Evolutionary conservation across 306 rosid genomes (phyloP).

Genomic region (Gillenia trifoliata): DNA sequence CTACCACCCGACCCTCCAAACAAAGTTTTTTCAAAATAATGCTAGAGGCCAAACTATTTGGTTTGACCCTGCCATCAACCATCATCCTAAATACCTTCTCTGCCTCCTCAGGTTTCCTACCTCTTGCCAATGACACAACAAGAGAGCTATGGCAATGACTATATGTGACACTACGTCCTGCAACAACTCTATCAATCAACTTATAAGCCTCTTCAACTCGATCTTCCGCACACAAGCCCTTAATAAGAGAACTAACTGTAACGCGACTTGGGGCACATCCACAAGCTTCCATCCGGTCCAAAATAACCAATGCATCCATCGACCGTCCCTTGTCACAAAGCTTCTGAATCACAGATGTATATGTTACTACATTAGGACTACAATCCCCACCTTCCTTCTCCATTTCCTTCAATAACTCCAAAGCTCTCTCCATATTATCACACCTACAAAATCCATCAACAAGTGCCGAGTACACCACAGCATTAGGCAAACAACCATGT

Average conservation of each 20-base stretch:
- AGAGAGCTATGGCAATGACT: constrained; percentile 66
- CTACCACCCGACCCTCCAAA: constrained; percentile 42
- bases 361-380: constrained; percentile 67
- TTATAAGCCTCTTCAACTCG: constrained; percentile 50
- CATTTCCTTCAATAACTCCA: constrained; percentile 70
- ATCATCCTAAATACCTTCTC: constrained; percentile 60
- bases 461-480: constrained; percentile 58
- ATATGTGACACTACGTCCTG: constrained; percentile 44
- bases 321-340: constrained; percentile 55
- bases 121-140: constrained; percentile 51
- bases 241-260: constrained; percentile 48
- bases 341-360: constrained; percentile 66
- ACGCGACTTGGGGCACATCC: constrained; percentile 64
- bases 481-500: constrained; percentile 60
- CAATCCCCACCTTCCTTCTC: constrained; percentile 54
- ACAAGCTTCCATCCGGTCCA: constrained; percentile 65
- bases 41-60: constrained; percentile 55
- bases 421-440: constrained; percentile 49
- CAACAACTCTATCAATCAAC: constrained; percentile 50
- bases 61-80: constrained; percentile 48
- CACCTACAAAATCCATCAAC: constrained; percentile 51
- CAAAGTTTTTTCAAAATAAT: constrained; percentile 61
- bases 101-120: constrained; percentile 48
- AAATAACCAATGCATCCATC: constrained; percentile 50
- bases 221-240: constrained; percentile 44